Conservation (phyloP, 2,329 filamentous ascomycete species). For the Paecilomyces sp. region DNA sequence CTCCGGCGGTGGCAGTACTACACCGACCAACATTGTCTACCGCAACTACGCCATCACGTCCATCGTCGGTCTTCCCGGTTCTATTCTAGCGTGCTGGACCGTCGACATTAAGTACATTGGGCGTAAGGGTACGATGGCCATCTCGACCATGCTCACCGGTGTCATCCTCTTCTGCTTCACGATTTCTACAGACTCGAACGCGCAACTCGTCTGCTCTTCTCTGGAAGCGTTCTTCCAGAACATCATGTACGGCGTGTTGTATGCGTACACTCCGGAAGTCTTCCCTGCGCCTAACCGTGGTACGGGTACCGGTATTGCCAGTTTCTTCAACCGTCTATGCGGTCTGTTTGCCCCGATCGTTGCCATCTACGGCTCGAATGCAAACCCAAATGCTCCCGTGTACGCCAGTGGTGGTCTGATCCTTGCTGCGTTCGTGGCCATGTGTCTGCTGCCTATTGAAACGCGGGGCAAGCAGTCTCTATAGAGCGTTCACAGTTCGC, state of each 20-base stretch:
- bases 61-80: conserved; percentile 68
- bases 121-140: conserved; percentile 50
- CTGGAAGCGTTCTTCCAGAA: conserved; percentile 52
- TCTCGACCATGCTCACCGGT: conserved; percentile 45
- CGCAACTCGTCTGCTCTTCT: conserved; percentile 46
- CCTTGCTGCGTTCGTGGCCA: conserved; percentile 38
- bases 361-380: conserved; percentile 31
- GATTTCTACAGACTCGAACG: conserved; percentile 38
- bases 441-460: conserved; percentile 40
- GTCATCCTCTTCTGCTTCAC: conserved; percentile 52
- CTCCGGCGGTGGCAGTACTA: conserved; percentile 35
- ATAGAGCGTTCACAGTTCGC: conserved; percentile 11
- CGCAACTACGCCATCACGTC: conserved; percentile 78
- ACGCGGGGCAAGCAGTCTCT: conserved; percentile 37
- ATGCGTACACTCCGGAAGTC: conserved; percentile 53
- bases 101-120: conserved; percentile 62
- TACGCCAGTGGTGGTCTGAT: conserved; percentile 39
- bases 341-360: conserved; percentile 40
- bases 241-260: conserved; percentile 51
- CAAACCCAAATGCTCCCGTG: conserved; percentile 36
- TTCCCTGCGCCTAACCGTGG: conserved; percentile 51
- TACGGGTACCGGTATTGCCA: conserved; percentile 45
- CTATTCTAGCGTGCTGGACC: conserved; percentile 64
- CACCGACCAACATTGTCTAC: conserved; percentile 47
- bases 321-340: conserved; percentile 38